Evolutionary conservation across 2,329 filamentous ascomycete species (phyloP), one percentile per base, ranked within the genome.

Genomic region (Penicillium expansum): DNA sequence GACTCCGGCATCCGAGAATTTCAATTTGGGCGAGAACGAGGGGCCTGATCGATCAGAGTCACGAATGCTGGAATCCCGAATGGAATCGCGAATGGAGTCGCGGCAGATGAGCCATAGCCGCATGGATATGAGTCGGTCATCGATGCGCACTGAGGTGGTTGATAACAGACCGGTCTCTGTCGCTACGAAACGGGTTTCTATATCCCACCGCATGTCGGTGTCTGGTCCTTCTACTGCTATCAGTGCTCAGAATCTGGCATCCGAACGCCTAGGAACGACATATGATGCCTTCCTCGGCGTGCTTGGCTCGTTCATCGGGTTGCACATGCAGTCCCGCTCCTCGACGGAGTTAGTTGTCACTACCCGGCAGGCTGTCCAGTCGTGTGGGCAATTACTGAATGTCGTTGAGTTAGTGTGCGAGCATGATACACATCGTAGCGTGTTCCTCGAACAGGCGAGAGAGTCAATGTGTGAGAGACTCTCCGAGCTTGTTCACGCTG

Each of bases 311-410:
- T 96, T 97, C 72, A 93, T 97, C 71, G 94, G 94, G 16, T 82
- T 97, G 55, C 91, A 97, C 73, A 81, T 97, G 58, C 92, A 97
- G 71, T 94, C 92, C n/a, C 88, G 94, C 60, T 94, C 92, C 8
- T 88, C 91, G 9, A 85, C 89, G 1, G 92, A 96, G 71, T 82
- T 97, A 48, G 86, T 92, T 32, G 77, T 87, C 11, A 92, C 90
- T 16, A 93, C 95, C 47, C 88, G 90, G 69, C 88, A 93, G 71
- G 91, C 92, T 9, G 90, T 92, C 10, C 82, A 86, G 8, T 92
- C 92, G 3, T 95, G 92, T 61, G 87, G 88, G 45, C 85, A 88
- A 63, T 81, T 97, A 48, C 80, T 97, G 49, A 82, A 85, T 16
- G 86, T 97, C 11, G 84, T 97, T 11, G 90, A 95, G 67, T 85